Evolutionary conservation across 2,329 filamentous ascomycete species (phyloP), one percentile per base, ranked within the genome.

Genomic region (Fulvia fulva): DNA sequence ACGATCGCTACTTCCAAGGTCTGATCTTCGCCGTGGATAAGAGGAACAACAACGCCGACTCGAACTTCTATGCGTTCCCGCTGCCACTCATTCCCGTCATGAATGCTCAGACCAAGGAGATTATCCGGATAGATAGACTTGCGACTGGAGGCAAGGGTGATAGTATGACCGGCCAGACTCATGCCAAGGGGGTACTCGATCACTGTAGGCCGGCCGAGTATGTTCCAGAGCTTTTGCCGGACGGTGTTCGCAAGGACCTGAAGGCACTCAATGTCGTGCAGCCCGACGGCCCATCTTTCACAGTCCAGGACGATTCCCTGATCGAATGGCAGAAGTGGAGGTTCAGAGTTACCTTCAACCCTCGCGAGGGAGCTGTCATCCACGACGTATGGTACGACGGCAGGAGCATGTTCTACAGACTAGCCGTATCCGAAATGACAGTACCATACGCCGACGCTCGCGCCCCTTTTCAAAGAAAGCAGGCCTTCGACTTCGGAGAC

Each of bases 261-360:
- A 90, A 89, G 73, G 87, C 88, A 5, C 81, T 91, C 68, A 83
- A 89, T 64, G 85, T 92, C 50, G 79, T 83, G 1, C 89, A 92
- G 59, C 84, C 84, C 0, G 83, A 89, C 19, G 87, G 87, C 0
- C 81, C 87, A 0, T 87, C 83, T 0, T 90, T 90, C 72, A 77
- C 73, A 0, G 78, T 88, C 6, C 75, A 68, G 0, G 74, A 78
- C 28, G 75, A 77, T n/a, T 74, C 72, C 16, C 64, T 77, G 3
- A 72, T 78, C 11, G 75, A 77, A 47, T 79, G 77, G 77, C 75
- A 79, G 65, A 78, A 78, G 64, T 79, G 77, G 77, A 78, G 81
- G 1, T 86, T 91, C 74, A 78, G 87, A 11, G 79, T 91, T 2
- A 81, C 82, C 34, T 89, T 88, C 75, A 90, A 87, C 70, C 80